Evolutionary conservation across 1,284 basidiomycete genomes (phyloP).

Genomic region (Apiotrichum akiyoshidainum): DNA sequence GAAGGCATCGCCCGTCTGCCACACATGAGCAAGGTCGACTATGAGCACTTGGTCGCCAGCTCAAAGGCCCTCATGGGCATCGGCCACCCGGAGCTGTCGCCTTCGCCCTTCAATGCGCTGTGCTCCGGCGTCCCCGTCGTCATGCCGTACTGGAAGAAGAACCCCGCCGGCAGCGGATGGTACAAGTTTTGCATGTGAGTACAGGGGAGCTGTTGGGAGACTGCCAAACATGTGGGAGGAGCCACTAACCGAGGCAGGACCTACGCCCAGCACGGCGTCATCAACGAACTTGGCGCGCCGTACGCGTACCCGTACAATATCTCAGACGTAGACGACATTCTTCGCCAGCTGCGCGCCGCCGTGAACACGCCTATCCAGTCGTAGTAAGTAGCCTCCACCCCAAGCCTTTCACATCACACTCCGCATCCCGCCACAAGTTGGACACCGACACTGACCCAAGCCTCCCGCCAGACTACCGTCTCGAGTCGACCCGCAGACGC

Average conservation of each 20-base stretch:
- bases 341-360: slow-evolving; percentile 26
- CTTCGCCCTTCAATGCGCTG: slow-evolving; percentile 41
- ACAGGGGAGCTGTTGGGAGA: too few relatives aligned
- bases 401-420: too few relatives aligned
- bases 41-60: slow-evolving; percentile 32
- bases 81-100: slow-evolving; percentile 40
- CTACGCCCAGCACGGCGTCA: slow-evolving; percentile 41
- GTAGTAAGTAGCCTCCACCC: slow-evolving; percentile 30
- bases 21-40: slow-evolving; percentile 26
- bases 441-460: slow-evolving; percentile 5
- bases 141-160: slow-evolving; percentile 32
- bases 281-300: slow-evolving; percentile 36
- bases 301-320: slow-evolving; percentile 43
- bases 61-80: slow-evolving; percentile 43
- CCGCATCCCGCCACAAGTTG: too few relatives aligned
- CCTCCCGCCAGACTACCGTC: slow-evolving; percentile 19
- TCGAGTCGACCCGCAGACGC: too few relatives aligned
- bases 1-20: slow-evolving; percentile 32
- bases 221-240: too few relatives aligned
- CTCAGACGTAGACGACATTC: slow-evolving; percentile 27
- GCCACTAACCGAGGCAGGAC: too few relatives aligned
- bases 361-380: slow-evolving; percentile 31
- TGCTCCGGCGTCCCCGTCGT: slow-evolving; percentile 47
- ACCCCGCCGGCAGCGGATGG: neutral
- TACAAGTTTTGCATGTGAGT: neutral